A percentile compares a stretch with the other conserved stretches of the same genome.
phyloP scores from a whole-genome alignment of 2,329 filamentous ascomycete genomes.

The Lecanicillium sp. region DNA sequence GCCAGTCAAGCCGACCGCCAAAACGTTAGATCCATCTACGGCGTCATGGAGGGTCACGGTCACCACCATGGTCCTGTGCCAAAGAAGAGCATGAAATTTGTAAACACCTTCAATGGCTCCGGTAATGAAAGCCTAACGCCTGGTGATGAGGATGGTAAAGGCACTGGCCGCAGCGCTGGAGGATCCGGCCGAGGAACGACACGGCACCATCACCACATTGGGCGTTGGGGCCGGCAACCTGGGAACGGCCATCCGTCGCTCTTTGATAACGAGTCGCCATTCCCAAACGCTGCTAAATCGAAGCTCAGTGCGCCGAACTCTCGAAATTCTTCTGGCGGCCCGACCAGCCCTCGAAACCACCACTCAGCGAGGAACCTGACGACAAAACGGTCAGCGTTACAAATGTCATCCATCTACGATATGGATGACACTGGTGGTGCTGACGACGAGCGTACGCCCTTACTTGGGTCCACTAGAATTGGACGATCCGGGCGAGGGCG shows the following conservation, averaged over 20 bases:
- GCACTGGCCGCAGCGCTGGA: constrained; percentile 50
- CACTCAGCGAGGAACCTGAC: constrained; percentile 21
- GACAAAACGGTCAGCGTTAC: constrained; percentile 45
- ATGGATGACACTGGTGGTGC: constrained; percentile 72
- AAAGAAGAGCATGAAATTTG: constrained; percentile 96
- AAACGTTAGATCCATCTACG: constrained; percentile 57
- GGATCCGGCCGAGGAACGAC: constrained; percentile 59
- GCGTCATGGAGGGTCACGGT: constrained; percentile 52
- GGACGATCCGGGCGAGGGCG: constrained; percentile 50
- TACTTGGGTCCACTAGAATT: constrained; percentile 58
- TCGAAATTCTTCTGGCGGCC: constrained; percentile 56
- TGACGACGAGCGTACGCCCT: constrained; percentile 81
- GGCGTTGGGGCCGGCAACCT: constrained; percentile 65
- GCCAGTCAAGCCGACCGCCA: constrained; percentile 57
- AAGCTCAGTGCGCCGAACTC: constrained; percentile 53
- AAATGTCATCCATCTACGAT: constrained; percentile 62
- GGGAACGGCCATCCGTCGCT: constrained; percentile 62
- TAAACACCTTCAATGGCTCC: constrained; percentile 65
- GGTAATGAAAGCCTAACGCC: constrained; percentile 41
- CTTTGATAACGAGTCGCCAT: constrained; percentile 72
- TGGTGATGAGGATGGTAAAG: constrained; percentile 61
- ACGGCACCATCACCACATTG: constrained; percentile 68
- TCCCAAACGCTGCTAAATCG: constrained; percentile 56
- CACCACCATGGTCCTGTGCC: constrained; percentile 27
- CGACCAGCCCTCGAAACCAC: constrained; percentile 60